phyloP scores from a whole-genome alignment of 371 early-diverging fungal genomes.

The Zychaea mexicana region DNA sequence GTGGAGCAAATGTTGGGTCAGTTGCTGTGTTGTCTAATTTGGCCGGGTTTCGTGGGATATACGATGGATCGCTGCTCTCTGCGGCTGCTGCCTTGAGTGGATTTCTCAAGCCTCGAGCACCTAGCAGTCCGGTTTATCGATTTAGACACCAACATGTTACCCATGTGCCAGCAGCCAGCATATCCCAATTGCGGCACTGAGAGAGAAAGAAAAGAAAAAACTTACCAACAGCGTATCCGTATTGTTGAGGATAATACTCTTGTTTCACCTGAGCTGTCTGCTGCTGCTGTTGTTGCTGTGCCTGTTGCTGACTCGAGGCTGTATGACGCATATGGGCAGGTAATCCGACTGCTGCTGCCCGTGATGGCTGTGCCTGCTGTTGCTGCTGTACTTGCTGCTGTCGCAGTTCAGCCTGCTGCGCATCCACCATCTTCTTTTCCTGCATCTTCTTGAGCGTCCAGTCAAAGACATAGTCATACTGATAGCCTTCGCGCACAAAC shows the following conservation, averaged over 20 bases:
- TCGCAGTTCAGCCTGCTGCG: constrained; percentile 2
- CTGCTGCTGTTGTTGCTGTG: constrained; percentile 2
- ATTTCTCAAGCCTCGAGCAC: background rate
- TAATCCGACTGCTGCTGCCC: background rate
- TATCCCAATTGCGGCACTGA: too few relatives aligned
- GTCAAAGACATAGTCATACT: constrained; percentile 98
- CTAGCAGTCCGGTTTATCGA: too few relatives aligned
- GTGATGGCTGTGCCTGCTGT: background rate
- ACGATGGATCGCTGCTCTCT: constrained; percentile 1
- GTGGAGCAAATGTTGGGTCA: constrained; percentile 5
- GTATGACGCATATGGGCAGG: constrained; percentile 1
- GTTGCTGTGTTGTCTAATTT: constrained; percentile 2
- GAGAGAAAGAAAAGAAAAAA: too few relatives aligned
- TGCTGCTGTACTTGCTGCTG: background rate
- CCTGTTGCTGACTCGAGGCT: background rate
- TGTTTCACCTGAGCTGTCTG: background rate
- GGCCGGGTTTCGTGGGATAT: background rate
- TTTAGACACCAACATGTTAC: too few relatives aligned
- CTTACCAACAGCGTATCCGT: constrained; percentile 5
- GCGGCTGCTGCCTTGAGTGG: background rate
- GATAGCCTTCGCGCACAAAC: constrained; percentile 94
- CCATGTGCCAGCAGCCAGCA: too few relatives aligned
- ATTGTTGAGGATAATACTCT: background rate
- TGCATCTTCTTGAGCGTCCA: constrained; percentile 77
- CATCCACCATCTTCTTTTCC: constrained; percentile 9